Evolutionary conservation across 148 eudicot species (phyloP).

Genomic region (Suaeda aralocaspica): DNA sequence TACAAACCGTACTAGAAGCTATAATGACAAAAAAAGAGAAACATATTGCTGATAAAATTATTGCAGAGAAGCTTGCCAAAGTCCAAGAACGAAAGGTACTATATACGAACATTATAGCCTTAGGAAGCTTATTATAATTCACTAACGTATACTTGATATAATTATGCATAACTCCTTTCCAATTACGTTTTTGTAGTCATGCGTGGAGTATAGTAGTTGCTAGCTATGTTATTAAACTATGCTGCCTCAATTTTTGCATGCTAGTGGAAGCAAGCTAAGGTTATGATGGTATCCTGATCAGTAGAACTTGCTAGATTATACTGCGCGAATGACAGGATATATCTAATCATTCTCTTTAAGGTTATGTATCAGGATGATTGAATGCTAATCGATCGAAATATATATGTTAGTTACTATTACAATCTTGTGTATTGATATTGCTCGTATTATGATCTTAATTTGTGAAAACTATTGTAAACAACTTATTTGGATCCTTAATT

Average conservation of each 20-base stretch:
- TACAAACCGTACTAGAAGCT: constrained; percentile 13
- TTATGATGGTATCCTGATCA: no score
- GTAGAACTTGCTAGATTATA: neutral
- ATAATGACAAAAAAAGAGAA: constrained; percentile 19
- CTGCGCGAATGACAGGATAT: neutral
- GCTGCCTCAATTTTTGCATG: neutral
- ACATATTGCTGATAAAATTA: constrained; percentile 9
- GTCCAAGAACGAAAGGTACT: constrained; percentile 27
- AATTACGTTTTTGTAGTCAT: neutral
- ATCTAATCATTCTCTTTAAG: neutral
- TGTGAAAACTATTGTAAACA: no score
- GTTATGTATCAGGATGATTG: no score
- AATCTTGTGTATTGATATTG: neutral
- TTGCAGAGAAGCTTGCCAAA: constrained; percentile 14
- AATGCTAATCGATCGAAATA: no score
- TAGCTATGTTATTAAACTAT: neutral
- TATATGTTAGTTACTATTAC: no score
- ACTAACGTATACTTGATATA: neutral
- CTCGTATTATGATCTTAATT: neutral
- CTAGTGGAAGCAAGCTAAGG: neutral
- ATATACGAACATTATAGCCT: neutral
- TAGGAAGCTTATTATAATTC: neutral
- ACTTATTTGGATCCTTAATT: no score
- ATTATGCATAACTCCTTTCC: neutral
- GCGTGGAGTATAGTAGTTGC: neutral